Base-by-base conservation (phyloP, 2,329 filamentous ascomycete genomes). In the Tricladium varicosporioides region DNA sequence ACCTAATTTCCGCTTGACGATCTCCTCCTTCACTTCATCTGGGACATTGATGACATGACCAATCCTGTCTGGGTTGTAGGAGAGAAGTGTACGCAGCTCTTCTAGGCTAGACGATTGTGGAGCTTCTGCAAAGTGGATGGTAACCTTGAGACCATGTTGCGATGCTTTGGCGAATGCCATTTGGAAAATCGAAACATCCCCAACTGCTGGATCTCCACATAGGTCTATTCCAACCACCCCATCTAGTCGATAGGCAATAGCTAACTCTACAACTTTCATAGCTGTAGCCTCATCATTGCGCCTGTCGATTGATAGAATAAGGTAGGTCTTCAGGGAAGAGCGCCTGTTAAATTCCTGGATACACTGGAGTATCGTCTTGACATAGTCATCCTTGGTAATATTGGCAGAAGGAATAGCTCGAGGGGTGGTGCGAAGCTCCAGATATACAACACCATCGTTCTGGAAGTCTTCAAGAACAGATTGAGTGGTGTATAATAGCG, bases 361-460 rank as follows among this genome's bases (percentile, higher is more conserved):
- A n/a, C 82, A 78, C n/a, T 75, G 71, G 8, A 92, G 77, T n/a
- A 94, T 78, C 5, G 81, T 81, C 33, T 75, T 64, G 32, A 93
- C 78, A 71, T 94, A 93, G 53, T 77, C 75, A 3, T 80, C 79
- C 50, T 61, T 67, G 60, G 85, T 84, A 19, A 84, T 81, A 13
- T 72, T 72, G 5, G 76, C 74, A 0, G 72, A 69, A 2, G 79
- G 76, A 33, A 87, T 82, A 1, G 80, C 78, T 53, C 91, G 83
- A 1, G 91, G 91, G 1, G 89, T 94, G 0, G 90, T 93, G 45
- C 91, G 84, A 19, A 94, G 80, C 70, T 95, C 91, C 11, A 92
- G 79, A 68, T 94, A 93, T 55, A 82, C 78, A 14, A 93, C 86
- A 36, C 88, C 88, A 67, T 94, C 90, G 22, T 72, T 70, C 51